phyloP scores from a whole-genome alignment of 2,329 filamentous ascomycete genomes.

The Aspergillaceae sp. region DNA sequence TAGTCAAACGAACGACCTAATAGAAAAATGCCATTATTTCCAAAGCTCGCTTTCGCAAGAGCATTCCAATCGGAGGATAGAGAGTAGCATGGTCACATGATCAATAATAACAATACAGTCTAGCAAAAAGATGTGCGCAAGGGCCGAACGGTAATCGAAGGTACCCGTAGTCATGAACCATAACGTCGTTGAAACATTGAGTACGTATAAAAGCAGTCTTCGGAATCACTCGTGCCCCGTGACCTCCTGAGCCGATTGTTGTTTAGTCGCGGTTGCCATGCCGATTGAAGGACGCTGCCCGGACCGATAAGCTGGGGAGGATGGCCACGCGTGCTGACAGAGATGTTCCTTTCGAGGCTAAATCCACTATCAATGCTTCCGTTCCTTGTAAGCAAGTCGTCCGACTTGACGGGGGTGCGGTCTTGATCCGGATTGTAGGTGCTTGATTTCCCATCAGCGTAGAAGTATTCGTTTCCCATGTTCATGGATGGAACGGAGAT shows the following conservation, averaged over 20 bases:
- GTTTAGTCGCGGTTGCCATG: not conserved
- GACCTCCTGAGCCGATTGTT: conserved; percentile 3
- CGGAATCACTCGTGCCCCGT: conserved; percentile 14
- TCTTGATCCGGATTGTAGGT: conserved; percentile 15
- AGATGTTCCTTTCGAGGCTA: conserved; percentile 12
- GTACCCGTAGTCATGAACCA: conserved; percentile 6
- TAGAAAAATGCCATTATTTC: not conserved
- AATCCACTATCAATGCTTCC: conserved; percentile 13
- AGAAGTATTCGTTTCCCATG: conserved; percentile 20
- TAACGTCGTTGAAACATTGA: conserved; percentile 11
- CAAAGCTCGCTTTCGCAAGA: not conserved
- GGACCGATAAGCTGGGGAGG: conserved; percentile 15
- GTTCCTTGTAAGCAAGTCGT: conserved; percentile 9
- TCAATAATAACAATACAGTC: not conserved
- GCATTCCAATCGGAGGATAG: not conserved
- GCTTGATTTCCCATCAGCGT: conserved; percentile 20
- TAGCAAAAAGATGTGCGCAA: not conserved
- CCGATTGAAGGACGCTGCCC: conserved; percentile 1
- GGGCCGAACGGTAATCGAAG: not conserved
- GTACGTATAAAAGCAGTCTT: conserved; percentile 14
- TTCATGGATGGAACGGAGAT: conserved; percentile 10
- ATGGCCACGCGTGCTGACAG: conserved; percentile 6
- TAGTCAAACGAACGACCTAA: not conserved
- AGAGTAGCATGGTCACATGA: not conserved
- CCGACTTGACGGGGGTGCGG: conserved; percentile 16